A percentile compares a stretch with the other conserved stretches of the same genome.
Evolutionary conservation across 2,329 filamentous ascomycete species (phyloP).

Genomic region (Tympanopsis confertula): DNA sequence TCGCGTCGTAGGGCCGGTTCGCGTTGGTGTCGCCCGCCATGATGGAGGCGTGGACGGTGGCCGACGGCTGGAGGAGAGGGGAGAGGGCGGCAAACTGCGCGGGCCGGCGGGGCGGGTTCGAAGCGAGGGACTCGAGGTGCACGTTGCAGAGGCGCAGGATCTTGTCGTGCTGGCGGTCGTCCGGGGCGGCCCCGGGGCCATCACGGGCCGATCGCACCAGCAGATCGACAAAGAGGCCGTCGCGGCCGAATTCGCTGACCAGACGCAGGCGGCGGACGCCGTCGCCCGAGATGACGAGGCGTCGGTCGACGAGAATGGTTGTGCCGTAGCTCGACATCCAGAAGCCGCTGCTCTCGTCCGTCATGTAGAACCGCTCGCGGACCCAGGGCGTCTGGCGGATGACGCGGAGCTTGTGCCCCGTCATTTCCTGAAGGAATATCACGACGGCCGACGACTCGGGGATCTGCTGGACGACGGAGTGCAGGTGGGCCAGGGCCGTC

Average conservation of each 20-base stretch:
- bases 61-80: neutral
- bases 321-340: neutral
- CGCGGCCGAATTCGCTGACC: neutral
- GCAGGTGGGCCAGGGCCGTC: neutral
- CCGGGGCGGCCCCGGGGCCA: no score
- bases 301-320: neutral
- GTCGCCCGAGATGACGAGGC: neutral
- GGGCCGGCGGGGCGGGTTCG: neutral
- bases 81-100: slow-evolving; percentile 1
- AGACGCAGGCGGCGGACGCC: neutral
- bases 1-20: neutral
- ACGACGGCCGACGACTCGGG: neutral
- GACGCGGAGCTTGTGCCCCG: neutral
- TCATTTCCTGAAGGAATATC: neutral
- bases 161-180: neutral
- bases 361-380: neutral
- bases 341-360: neutral
- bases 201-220: neutral
- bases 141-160: slow-evolving; percentile 1
- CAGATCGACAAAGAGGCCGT: neutral
- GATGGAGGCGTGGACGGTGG: neutral
- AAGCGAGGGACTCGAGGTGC: slow-evolving; percentile 1
- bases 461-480: neutral
- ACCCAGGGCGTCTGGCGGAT: neutral
- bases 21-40: slow-evolving; percentile 1